These are phyloP conservation scores for Carallia brachiata DNA, from an alignment of 345 rosid species.

Conservation along the genomic window DNA sequence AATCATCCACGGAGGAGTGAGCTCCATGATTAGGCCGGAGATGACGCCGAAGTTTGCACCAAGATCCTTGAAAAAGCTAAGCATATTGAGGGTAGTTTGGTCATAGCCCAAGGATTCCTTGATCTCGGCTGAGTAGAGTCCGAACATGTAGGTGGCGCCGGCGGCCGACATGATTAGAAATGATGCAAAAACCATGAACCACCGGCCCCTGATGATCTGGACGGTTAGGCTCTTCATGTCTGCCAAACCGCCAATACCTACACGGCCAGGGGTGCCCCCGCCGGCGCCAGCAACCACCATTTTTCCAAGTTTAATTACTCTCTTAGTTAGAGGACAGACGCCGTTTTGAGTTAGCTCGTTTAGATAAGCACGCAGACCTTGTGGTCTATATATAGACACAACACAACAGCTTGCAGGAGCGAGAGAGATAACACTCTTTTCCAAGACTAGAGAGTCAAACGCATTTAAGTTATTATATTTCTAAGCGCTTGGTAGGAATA, in stretches of 20 bases:
- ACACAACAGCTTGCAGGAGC: no score
- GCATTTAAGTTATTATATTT: no score
- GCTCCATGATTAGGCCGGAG: constrained; percentile 59
- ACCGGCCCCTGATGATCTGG: constrained; percentile 44
- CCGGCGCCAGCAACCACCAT: constrained; percentile 15
- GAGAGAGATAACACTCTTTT: no score
- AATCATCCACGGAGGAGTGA: constrained; percentile 70
- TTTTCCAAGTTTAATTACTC: background rate
- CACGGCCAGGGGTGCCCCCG: background rate
- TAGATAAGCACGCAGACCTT: no score
- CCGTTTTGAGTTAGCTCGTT: no score
- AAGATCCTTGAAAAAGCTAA: constrained; percentile 64
- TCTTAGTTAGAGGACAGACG: no score
- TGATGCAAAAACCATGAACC: constrained; percentile 64
- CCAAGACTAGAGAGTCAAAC: no score
- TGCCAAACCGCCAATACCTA: constrained; percentile 4
- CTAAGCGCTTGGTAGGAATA: no score
- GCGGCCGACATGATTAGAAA: constrained; percentile 55
- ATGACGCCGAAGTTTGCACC: constrained; percentile 56
- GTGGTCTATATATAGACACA: no score
- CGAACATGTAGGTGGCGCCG: constrained; percentile 68
- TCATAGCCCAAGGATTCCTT: constrained; percentile 45
- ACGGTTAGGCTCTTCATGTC: constrained; percentile 29
- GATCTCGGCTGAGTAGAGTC: constrained; percentile 45
- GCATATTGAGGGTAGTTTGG: constrained; percentile 55